Evolutionary conservation across 345 rosid genomes (phyloP), one percentile per base, ranked within the genome.

Genomic region (Eucalyptus tenuipes): DNA sequence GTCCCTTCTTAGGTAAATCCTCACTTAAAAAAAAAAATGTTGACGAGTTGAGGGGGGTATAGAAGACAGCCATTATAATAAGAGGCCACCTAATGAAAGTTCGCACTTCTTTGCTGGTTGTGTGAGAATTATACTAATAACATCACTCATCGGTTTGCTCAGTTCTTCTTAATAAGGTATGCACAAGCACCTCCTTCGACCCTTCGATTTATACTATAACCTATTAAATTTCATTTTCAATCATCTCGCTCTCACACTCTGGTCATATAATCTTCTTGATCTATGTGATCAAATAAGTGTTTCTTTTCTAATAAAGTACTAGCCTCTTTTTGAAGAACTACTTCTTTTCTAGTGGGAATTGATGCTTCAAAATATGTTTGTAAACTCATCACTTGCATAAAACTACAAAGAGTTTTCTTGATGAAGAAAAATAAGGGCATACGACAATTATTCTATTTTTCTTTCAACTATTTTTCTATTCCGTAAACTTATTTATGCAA

Each of bases 401-500:
- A 48, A 48, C 49, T 22, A 20, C 11, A 9, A 1, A 53, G 25
- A 18, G 5, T 53, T 18, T 53, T 53, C 27, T 22, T 53, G 27
- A 53, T 4, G 11, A 9, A 18, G 25, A 8, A 53, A 22, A 18
- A 53, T 18, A 53, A 48, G 12, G 49, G 49, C 49, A 48, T 13
- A 48, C 12, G 14, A 48, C 49, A 48, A 48, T 48, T 48, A 48
- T 48, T 48, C 12, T 48, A 4, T 48, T 48, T 12, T 12, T 48
- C 14, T 48, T 48, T 48, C 49, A 48, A 48, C 14, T 48, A 48
- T 13, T 13, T 47, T 48, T 48, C 49, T 48, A 1, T 48, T 48
- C 13, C 1, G n/a, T n/a, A 48, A 0, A 48, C 15, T 48, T 48
- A 9, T 13, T 48, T 48, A 4, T 1, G 2, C 13, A 48, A 48